Conservation (phyloP, 2,329 filamentous ascomycete genomes). For the Acarospora socialis region DNA sequence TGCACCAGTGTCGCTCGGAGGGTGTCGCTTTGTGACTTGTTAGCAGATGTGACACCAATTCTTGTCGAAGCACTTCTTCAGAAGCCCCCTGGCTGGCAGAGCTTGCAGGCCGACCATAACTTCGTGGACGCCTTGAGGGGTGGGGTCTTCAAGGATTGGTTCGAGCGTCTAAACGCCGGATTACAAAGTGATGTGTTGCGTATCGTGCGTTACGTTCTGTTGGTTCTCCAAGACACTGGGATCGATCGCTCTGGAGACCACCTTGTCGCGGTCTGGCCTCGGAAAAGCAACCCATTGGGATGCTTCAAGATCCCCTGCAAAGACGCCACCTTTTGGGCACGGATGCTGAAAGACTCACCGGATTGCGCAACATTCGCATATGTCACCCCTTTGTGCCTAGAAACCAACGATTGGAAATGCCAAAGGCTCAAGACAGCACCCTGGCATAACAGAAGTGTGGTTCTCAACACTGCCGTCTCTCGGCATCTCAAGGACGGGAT, state of each 20-base stretch:
- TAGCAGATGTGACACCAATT: constrained; percentile 10
- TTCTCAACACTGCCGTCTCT: constrained; percentile 1
- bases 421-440: neutral
- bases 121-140: too few relatives aligned
- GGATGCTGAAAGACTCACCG: constrained; percentile 2
- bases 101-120: too few relatives aligned
- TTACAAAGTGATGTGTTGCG: constrained; percentile 4
- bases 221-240: constrained; percentile 10
- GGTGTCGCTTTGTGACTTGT: constrained; percentile 11
- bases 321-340: constrained; percentile 2
- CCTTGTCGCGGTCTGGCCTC: constrained; percentile 1
- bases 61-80: neutral
- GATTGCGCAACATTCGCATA: constrained; percentile 5
- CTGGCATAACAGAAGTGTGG: constrained; percentile 1
- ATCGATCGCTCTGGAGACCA: constrained; percentile 4
- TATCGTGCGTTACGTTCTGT: constrained; percentile 3
- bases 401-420: constrained; percentile 1
- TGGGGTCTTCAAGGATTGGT: too few relatives aligned
- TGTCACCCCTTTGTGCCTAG: constrained; percentile 2
- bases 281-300: neutral
- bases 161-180: too few relatives aligned
- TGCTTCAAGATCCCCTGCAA: constrained; percentile 1
- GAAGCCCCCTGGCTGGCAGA: constrained; percentile 6
- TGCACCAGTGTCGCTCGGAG: constrained; percentile 15
- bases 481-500: too few relatives aligned